Base-by-base conservation (phyloP, 2,329 filamentous ascomycete species). In the Ophiosphaerella herpotricha region DNA sequence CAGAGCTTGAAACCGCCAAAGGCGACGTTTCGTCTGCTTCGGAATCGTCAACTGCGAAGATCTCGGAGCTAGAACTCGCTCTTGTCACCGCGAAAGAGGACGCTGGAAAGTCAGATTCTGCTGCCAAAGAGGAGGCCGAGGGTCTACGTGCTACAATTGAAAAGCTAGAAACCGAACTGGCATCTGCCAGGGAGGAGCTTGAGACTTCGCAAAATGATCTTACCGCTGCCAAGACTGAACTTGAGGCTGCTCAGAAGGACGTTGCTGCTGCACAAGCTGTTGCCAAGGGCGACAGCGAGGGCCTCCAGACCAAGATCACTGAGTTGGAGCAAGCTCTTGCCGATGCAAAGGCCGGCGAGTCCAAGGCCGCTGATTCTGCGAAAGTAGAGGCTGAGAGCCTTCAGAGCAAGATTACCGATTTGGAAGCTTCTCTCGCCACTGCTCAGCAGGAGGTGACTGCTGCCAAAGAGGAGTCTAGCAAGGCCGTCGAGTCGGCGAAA, bases 101-200 rank as follows among this genome's bases (percentile, higher is more conserved):
- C 21, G 40, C 51, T 32, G 43, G 44, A 13, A 54, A 58, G 46
- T 36, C 44, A 9, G 45, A 41, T 21, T 54, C 49, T 14, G 54
- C 53, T 14, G 48, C 50, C 7, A 57, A 58, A 29, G 55, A 44
- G 7, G 50, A 54, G 16, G 41, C 55, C 18, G 60, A 54, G 35
- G 46, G 43, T 43, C 44, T 59, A 3, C 34, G 44, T 12, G 34
- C 60, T 12, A 67, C 61, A 54, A 54, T 66, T 31, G 44, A 58
- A 4, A 59, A 65, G 35, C 51, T 67, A 1, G 60, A 66, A 34
- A 43, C 46, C 12, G 53, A 61, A 43, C 47, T 64, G n/a, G 48
- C 55, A 13, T 39, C 58, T 4, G 54, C 59, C 4, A 57, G 60
- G 36, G 35, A 58, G n/a, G 53, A 54, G 3, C 53, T 61, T 6